Evolutionary conservation across 163 green algal genomes (phyloP), one percentile per base, ranked within the genome.

Genomic region (Scenedesmus sp.): DNA sequence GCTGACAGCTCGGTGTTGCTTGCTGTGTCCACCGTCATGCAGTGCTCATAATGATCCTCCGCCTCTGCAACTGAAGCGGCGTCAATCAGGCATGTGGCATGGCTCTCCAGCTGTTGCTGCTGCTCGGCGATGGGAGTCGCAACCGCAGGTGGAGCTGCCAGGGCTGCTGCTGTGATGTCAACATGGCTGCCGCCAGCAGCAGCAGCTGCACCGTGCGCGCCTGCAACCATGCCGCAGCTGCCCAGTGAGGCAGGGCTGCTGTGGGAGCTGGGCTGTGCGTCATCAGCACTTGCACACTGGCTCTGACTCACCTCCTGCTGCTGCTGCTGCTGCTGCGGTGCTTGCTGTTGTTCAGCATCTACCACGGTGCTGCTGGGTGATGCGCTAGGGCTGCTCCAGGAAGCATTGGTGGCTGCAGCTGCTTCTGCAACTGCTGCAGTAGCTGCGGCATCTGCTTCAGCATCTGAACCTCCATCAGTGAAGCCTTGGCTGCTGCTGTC

Each of bases 381-480:
- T n/a, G 37, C 73, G 73, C 73, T 83, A 35, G 73, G 73, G 73
- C 73, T 83, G 73, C 73, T 83, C 73, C 73, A 83, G 37, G 65
- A 76, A 18, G 65, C 65, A 40, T 76, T 37, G 30, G 30, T 40
- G 30, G 65, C 30, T 10, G 37, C 79, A 43, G 79, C 79, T n/a
- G 79, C 82, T n/a, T n/a, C n/a, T 53, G n/a, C 35, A 24, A 37
- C 82, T 15, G 30, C 46, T 46, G 53, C 81, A 56, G 51, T 51
- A 51, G 46, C 79, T 65, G 43, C 81, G 16, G 37, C 46, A 35
- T 16, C 43, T 68, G 43, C 79, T 43, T 33, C 79, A 10, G 30
- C 20, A 49, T 3, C 65, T 76, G 65, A 37, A 18, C 30, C 7
- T 22, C 65, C 37, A 1, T 30, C 37, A 1, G 5, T 37, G 65